Base-by-base conservation (phyloP, 495 filamentous ascomycete genomes). In the Amorphotheca resinae region DNA sequence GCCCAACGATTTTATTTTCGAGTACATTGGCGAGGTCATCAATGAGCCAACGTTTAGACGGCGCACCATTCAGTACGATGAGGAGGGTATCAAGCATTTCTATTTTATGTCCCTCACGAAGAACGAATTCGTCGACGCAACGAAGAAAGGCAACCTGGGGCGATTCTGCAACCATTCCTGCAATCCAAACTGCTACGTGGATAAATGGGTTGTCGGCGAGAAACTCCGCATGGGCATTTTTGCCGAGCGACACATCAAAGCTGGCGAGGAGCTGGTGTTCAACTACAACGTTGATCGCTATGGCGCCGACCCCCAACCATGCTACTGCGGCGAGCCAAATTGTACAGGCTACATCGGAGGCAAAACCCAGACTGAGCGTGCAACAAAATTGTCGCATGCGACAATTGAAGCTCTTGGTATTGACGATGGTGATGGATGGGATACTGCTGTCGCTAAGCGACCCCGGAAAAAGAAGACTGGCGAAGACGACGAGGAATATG, bases 271-370 rank as follows among this genome's bases (percentile, higher is more conserved):
- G 59, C 69, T 99, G 23, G 87, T 94, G n/a, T 99, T 99, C 69
- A 95, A 99, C 67, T 99, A 99, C 72, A 99, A 99, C 51, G 91
- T 99, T 41, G 91, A 99, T 59, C 79, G 91, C 45, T 99, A 99
- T 55, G 91, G 91, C 45, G 88, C 91, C 23, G 86, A 96, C 53
- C 88, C 91, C 38, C 88, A 95, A 61, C 84, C 82, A 9, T 99
- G 91, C 62, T 96, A 95, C 58, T 99, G 91, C 62, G 87, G 78
- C 44, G 91, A 99, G 61, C 69, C 80, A 4, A 96, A 95, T 58
- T 99, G 91, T 63, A 82, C 84, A 11, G 91, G 91, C 33, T 95
- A 86, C 62, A 95, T 99, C 48, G 91, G 91, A 46, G 91, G 91
- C 43, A 91, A 89, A 63, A 96, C 91, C 4, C 91, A 99, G 65